Evolutionary conservation across 2,329 filamentous ascomycete genomes (phyloP).

Genomic region (Botryotinia convoluta): DNA sequence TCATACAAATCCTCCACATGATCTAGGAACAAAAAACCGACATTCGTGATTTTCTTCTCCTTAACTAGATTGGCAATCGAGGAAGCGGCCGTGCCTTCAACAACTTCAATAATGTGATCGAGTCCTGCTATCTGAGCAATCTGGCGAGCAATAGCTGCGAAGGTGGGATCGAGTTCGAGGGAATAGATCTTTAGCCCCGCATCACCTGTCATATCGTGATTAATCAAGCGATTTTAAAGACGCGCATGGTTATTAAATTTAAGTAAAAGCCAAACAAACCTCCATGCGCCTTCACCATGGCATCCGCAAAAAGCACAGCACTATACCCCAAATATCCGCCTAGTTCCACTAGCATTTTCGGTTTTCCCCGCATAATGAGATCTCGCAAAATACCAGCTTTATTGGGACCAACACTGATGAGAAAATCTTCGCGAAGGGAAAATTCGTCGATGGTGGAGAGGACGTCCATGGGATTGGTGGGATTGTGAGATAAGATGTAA

Average conservation of each 20-base stretch:
- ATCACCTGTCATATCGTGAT: conserved; percentile 43
- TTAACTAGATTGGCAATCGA: conserved; percentile 58
- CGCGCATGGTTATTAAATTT: background rate
- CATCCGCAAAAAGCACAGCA: conserved; percentile 68
- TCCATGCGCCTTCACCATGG: conserved; percentile 45
- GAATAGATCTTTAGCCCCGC: conserved; percentile 54
- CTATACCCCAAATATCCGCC: conserved; percentile 83
- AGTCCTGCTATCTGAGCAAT: conserved; percentile 71
- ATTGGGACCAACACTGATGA: conserved; percentile 74
- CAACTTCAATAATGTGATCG: conserved; percentile 62
- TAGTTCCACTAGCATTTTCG: conserved; percentile 68
- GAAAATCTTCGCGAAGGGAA: conserved; percentile 59
- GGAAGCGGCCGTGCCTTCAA: conserved; percentile 64
- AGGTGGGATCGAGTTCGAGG: conserved; percentile 69
- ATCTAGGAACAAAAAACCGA: conserved; percentile 75
- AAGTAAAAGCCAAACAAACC: background rate
- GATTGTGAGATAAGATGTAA: conserved; percentile 61
- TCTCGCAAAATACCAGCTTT: conserved; percentile 69
- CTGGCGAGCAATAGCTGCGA: conserved; percentile 64
- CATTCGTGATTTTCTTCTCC: conserved; percentile 49
- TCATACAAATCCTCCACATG: conserved; percentile 75
- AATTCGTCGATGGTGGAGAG: conserved; percentile 69
- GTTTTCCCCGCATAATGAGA: conserved; percentile 65
- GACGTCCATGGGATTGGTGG: conserved; percentile 60
- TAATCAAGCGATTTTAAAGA: background rate